A percentile compares a stretch with the other conserved stretches of the same genome.
Evolutionary conservation across 345 rosid species (phyloP).

Genomic region (Trapa incisa): DNA sequence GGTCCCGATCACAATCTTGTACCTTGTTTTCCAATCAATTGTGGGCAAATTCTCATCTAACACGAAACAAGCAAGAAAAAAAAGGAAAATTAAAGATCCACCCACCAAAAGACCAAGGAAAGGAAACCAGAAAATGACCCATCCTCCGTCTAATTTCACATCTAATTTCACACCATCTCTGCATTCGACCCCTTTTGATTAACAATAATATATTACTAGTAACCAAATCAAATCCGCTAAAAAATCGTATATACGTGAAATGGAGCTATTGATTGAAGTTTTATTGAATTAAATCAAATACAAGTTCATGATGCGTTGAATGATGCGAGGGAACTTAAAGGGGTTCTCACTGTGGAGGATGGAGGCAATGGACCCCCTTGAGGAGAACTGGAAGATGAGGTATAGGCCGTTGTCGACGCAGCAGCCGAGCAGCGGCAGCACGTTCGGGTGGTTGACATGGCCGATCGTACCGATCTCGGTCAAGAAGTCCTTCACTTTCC

Average conservation of each 20-base stretch:
- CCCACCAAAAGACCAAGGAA: background rate
- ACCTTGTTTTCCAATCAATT: constrained; percentile 68
- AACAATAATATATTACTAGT: too few species aligned
- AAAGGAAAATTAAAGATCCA: background rate
- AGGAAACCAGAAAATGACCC: background rate
- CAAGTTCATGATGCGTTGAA: too few species aligned
- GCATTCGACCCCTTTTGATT: too few species aligned
- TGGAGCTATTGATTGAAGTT: too few species aligned
- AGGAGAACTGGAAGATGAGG: constrained; percentile 75
- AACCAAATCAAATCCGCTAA: too few species aligned
- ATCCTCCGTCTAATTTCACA: background rate
- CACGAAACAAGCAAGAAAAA: background rate
- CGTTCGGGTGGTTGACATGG: constrained; percentile 78
- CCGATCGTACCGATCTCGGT: constrained; percentile 93
- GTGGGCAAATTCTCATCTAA: constrained; percentile 37
- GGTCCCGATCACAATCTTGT: constrained; percentile 65
- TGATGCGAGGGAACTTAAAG: background rate
- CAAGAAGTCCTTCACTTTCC: constrained; percentile 82
- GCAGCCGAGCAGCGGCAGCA: constrained; percentile 66
- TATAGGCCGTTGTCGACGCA: constrained; percentile 82
- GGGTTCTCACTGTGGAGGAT: constrained; percentile 61
- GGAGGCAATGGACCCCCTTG: constrained; percentile 83
- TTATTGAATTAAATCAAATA: too few species aligned
- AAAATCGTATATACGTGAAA: too few species aligned
- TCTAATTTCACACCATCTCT: too few species aligned